Base-by-base conservation (phyloP, 2,329 filamentous ascomycete species). In the Torrubiella hemipterigena region DNA sequence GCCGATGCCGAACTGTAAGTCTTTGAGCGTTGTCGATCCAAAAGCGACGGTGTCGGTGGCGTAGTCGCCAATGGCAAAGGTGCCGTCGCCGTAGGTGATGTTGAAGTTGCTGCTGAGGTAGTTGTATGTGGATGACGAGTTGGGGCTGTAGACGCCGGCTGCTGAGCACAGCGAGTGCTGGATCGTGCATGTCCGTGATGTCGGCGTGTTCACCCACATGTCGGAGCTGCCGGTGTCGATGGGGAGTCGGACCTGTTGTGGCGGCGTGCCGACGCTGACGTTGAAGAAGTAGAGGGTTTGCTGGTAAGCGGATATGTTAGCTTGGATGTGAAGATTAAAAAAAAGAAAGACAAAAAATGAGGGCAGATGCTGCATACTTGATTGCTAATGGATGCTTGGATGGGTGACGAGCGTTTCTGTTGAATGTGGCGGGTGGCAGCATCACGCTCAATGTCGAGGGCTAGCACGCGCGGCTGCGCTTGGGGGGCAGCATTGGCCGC, bases 1-100 rank as follows among this genome's bases (percentile, higher is more conserved):
- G 25, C 81, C 81, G 38, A 87, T 63, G 37, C 81, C 81, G 43
- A 87, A 83, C 45, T 86, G 78, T 33, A 85, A 58, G 34, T 59
- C 53, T 4, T 61, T 40, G 19, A 86, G 42, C 2, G 54, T 65
- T 18, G 64, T 51, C 15, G 58, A 59, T 10, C 69, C 75, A 32
- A 86, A 61, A 5, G 55, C 59, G 35, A 93, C 58, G 0, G 67
- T 79, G 48, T 95, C 87, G 5, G 70, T 76, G 3, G 74, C 82
- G 51, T 93, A 94, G 54, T 91, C 81, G 20, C 87, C 86, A 2
- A 59, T 52, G 1, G 85, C 81, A 5, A 76, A 74, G 1, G 81
- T 81, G 27, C 82, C 82, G 54, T 94, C 86, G 24, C 81, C 79
- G 42, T 94, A 94, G 2, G 77, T 76, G 40, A 94, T 93, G 57